These are phyloP conservation scores for Geotrichum restrictum DNA, from an alignment of 1,139 yeast genomes.

Conservation along the genomic window DNA sequence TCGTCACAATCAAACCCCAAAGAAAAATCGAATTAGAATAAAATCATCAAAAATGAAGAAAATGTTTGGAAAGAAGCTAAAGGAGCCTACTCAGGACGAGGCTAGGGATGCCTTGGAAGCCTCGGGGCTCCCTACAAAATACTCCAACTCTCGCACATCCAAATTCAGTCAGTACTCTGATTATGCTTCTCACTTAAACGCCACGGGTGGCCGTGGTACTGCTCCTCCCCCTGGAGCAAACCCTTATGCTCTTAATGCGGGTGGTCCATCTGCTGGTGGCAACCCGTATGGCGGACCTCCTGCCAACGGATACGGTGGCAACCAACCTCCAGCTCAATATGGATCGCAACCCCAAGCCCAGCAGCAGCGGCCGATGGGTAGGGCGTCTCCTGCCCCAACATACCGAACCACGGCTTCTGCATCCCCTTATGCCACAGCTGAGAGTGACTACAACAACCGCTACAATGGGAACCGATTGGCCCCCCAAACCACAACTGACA, in stretches of 20 bases:
- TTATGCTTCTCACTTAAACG: conserved; percentile 33
- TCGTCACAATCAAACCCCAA: neutral
- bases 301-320: conserved; percentile 2
- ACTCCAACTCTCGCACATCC: conserved; percentile 30
- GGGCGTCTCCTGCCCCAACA: conserved; percentile 21
- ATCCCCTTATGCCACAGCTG: conserved; percentile 33
- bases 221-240: conserved; percentile 20
- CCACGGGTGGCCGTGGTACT: conserved; percentile 15
- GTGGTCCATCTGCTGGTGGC: neutral
- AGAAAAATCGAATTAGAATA: no score
- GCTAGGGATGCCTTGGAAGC: conserved; percentile 32
- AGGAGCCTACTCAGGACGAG: conserved; percentile 40
- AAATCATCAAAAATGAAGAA: conserved; percentile 34
- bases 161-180: conserved; percentile 39
- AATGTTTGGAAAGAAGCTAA: conserved; percentile 35
- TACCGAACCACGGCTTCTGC: conserved; percentile 14
- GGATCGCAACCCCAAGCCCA: neutral
- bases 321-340: neutral
- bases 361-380: conserved; percentile 32
- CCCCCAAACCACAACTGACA: conserved; percentile 30
- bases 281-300: conserved; percentile 43
- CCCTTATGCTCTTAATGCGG: conserved; percentile 22
- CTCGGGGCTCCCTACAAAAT: conserved; percentile 31
- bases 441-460: conserved; percentile 27
- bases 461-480: conserved; percentile 27